phyloP scores from a whole-genome alignment of 169 alveolate genomes.

The Pseudocohnilembus persalinus region DNA sequence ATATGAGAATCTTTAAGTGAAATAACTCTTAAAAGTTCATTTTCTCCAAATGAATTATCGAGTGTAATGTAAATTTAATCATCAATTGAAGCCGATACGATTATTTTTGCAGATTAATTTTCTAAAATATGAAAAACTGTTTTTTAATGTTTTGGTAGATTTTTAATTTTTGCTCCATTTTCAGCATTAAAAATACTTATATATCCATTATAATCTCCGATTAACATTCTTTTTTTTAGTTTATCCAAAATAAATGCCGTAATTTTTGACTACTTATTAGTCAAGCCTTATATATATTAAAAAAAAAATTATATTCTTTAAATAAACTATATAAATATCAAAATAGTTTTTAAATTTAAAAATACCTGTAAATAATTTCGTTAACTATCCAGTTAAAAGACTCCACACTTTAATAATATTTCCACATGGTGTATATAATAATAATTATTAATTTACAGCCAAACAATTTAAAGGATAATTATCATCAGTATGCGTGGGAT shows the following conservation, averaged over 20 bases:
- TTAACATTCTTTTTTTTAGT: constrained; percentile 66
- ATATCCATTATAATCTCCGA: constrained; percentile 73
- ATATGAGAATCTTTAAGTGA: constrained; percentile 49
- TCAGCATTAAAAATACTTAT: constrained; percentile 58
- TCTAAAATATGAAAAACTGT: constrained; percentile 61
- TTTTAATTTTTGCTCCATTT: constrained; percentile 77
- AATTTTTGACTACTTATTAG: constrained; percentile 53
- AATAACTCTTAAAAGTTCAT: constrained; percentile 53
- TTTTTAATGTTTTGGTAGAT: constrained; percentile 55
- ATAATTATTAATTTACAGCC: neutral
- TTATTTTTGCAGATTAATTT: constrained; percentile 54
- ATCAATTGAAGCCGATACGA: constrained; percentile 65
- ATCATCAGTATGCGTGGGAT: constrained; percentile 71
- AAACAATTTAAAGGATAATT: constrained; percentile 30
- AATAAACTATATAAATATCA: too few species aligned
- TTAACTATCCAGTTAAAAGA: constrained; percentile 64
- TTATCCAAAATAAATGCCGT: constrained; percentile 66
- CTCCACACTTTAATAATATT: constrained; percentile 75
- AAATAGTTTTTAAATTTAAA: too few species aligned
- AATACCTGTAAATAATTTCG: constrained; percentile 62
- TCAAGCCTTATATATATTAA: too few species aligned
- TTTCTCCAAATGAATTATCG: constrained; percentile 56
- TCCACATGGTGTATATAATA: constrained; percentile 38
- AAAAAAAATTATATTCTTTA: too few species aligned
- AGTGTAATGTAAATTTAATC: constrained; percentile 65